phyloP scores from a whole-genome alignment of 106 monocot species.

The Dendrobium nobile region DNA sequence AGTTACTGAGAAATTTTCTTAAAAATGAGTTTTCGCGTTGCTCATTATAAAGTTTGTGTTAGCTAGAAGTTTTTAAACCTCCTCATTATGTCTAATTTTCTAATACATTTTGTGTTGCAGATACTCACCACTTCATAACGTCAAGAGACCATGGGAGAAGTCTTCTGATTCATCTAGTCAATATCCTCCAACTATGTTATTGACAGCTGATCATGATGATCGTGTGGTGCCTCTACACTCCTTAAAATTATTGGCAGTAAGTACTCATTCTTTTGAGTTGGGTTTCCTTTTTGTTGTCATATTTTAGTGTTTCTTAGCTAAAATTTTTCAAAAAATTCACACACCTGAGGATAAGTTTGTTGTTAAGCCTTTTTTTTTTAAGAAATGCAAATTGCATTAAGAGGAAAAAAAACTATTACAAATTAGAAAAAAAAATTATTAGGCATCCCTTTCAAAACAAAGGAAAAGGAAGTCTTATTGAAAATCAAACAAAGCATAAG shows the following conservation, averaged over 20 bases:
- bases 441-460: no score
- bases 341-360: no score
- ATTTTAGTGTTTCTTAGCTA: not conserved
- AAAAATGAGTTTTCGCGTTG: not conserved
- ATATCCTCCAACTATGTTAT: conserved; percentile 85
- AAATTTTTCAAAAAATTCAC: not conserved
- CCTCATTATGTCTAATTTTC: not conserved
- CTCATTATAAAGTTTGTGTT: not conserved
- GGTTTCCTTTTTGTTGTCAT: not conserved
- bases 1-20: not conserved
- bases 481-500: no score
- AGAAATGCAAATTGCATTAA: no score
- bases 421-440: no score
- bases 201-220: conserved; percentile 98
- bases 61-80: not conserved
- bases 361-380: no score
- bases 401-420: no score
- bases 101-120: conserved; percentile 20
- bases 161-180: conserved; percentile 30
- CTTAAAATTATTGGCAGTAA: conserved; percentile 87
- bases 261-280: conserved; percentile 12
- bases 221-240: conserved; percentile 95
- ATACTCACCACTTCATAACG: conserved; percentile 98
- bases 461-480: no score
- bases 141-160: conserved; percentile 75